Conservation (phyloP, 2,329 filamentous ascomycete species). For the Paraphoma chrysanthemicola region DNA sequence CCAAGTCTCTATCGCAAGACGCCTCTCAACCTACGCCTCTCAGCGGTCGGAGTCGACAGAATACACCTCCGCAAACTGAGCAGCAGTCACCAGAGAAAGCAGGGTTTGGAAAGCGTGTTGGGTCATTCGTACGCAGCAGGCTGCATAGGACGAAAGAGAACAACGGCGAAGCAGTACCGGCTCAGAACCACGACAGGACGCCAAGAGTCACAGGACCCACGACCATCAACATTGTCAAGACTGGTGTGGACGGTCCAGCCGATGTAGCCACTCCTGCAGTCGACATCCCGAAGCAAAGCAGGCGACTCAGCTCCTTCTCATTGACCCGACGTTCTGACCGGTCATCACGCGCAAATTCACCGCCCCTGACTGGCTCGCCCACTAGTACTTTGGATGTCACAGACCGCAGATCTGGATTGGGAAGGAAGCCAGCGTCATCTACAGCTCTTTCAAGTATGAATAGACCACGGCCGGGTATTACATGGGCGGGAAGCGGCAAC, state of each 20-base stretch:
- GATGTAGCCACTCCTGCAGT: constrained; percentile 30
- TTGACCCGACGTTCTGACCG: constrained; percentile 47
- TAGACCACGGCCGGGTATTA: constrained; percentile 33
- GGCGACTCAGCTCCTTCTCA: constrained; percentile 47
- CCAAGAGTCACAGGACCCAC: constrained; percentile 11
- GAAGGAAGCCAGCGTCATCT: constrained; percentile 35
- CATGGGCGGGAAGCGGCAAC: constrained; percentile 35
- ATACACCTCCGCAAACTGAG: constrained; percentile 7
- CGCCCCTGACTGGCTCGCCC: constrained; percentile 46
- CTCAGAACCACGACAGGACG: constrained; percentile 3
- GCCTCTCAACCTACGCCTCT: neutral
- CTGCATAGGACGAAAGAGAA: constrained; percentile 17
- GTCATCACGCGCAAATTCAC: constrained; percentile 46
- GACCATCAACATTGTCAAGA: constrained; percentile 35
- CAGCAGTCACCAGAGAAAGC: constrained; percentile 31
- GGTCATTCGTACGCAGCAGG: constrained; percentile 42
- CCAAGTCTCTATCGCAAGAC: constrained; percentile 9
- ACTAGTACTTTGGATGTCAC: constrained; percentile 33
- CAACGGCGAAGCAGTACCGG: constrained; percentile 4
- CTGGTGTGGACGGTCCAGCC: constrained; percentile 34
- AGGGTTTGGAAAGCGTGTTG: constrained; percentile 39
- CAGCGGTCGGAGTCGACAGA: neutral
- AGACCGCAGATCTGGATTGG: constrained; percentile 16
- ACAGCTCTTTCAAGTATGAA: constrained; percentile 39
- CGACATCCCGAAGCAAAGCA: constrained; percentile 30